These are phyloP conservation scores for Musa troglodytarum DNA, from an alignment of 176 grass and related monocot genomes.

Conservation along the genomic window DNA sequence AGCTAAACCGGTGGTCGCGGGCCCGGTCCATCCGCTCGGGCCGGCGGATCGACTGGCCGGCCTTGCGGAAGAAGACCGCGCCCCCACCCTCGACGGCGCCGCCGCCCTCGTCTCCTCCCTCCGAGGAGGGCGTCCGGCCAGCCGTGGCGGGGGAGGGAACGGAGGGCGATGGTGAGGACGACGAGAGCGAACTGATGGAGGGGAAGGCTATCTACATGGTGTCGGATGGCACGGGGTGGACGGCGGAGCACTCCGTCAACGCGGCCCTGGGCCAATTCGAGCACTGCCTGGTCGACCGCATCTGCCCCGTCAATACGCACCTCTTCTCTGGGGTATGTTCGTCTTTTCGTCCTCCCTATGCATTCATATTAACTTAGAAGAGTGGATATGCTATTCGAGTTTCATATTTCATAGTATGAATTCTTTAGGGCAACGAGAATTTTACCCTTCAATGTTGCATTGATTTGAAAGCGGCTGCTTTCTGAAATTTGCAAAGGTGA, in stretches of 20 bases:
- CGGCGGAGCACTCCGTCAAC: conserved; percentile 88
- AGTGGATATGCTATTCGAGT: too few relatives aligned
- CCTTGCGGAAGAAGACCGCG: conserved; percentile 16
- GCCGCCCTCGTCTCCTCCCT: conserved; percentile 4
- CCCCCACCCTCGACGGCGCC: neutral
- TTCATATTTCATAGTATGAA: too few relatives aligned
- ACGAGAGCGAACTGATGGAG: conserved; percentile 4
- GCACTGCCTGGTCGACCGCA: conserved; percentile 60
- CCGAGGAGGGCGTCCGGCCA: neutral
- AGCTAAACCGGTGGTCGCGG: conserved; percentile 65
- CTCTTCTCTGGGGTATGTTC: conserved; percentile 67
- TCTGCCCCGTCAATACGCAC: conserved; percentile 67
- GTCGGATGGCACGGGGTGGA: conserved; percentile 94
- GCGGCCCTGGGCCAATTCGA: conserved; percentile 96
- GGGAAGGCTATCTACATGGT: conserved; percentile 95
- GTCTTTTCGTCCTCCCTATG: neutral
- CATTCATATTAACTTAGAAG: neutral
- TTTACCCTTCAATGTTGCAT: too few relatives aligned
- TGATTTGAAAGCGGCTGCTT: too few relatives aligned
- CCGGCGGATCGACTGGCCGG: conserved; percentile 35
- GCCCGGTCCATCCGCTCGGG: conserved; percentile 57
- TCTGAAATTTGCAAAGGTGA: too few relatives aligned
- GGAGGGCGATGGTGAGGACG: conserved; percentile 18
- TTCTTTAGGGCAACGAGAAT: too few relatives aligned
- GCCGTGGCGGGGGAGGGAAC: conserved; percentile 1